Percentiles rank a stretch among this genome's conserved stretches.
Conservation (phyloP, 2,329 filamentous ascomycete genomes). For the Penicillium sp. region DNA sequence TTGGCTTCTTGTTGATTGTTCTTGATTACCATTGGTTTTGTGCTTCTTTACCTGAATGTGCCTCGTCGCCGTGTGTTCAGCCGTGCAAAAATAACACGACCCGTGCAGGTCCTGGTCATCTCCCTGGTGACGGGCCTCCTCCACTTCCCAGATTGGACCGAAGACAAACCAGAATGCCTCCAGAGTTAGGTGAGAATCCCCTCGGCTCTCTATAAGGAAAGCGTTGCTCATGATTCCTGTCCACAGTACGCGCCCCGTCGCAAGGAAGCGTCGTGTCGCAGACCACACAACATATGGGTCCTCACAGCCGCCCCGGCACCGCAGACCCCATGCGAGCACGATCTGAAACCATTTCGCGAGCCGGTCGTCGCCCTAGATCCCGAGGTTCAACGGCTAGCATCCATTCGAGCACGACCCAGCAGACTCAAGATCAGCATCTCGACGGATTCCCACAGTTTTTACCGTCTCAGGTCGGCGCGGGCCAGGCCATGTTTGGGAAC, state of each 20-base stretch:
- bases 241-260: slow-evolving; percentile 37
- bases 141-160: slow-evolving; percentile 19
- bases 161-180: slow-evolving; percentile 19
- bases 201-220: slow-evolving; percentile 2
- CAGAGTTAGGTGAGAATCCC: slow-evolving; percentile 23
- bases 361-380: slow-evolving; percentile 44
- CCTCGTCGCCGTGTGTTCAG: slow-evolving; percentile 6
- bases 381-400: slow-evolving; percentile 49
- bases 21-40: background rate
- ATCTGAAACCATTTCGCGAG: slow-evolving; percentile 43
- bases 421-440: slow-evolving; percentile 43
- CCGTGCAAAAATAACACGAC: slow-evolving; percentile 6
- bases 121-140: slow-evolving; percentile 27
- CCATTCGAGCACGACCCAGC: slow-evolving; percentile 47
- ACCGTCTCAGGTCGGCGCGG: slow-evolving; percentile 32
- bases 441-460: slow-evolving; percentile 43
- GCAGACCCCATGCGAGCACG: slow-evolving; percentile 42
- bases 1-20: slow-evolving; percentile 4
- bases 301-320: slow-evolving; percentile 42
- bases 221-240: slow-evolving; percentile 12
- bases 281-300: slow-evolving; percentile 35
- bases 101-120: slow-evolving; percentile 20
- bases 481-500: slow-evolving; percentile 37
- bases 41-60: slow-evolving; percentile 14
- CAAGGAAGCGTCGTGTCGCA: slow-evolving; percentile 41